Evolutionary conservation across 192 early-diverging fungal species (phyloP).

Genomic region (Podila epigama): DNA sequence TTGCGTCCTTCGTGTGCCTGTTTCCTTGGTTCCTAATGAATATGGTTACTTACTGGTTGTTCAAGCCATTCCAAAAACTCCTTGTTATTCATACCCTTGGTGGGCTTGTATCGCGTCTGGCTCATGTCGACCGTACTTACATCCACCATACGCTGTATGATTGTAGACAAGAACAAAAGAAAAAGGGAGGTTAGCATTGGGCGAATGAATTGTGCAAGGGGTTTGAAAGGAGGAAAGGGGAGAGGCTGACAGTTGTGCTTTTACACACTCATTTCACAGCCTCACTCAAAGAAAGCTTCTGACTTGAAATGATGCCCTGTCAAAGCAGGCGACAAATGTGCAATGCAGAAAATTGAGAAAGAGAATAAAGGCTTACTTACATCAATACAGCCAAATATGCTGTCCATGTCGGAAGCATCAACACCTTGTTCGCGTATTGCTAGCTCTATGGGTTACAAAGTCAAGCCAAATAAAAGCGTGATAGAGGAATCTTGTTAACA

Average conservation of each 20-base stretch:
- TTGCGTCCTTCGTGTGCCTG: too few relatives aligned
- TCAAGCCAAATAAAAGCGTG: neutral
- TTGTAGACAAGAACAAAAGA: neutral
- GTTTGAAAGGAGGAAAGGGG: neutral
- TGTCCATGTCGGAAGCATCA: conserved; percentile 40
- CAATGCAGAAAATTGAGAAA: neutral
- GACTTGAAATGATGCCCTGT: neutral
- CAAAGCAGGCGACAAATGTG: too few relatives aligned
- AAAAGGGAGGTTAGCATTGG: neutral
- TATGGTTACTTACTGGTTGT: conserved; percentile 16
- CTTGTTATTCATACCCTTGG: conserved; percentile 18
- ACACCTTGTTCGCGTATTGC: conserved; percentile 37
- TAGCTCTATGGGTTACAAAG: conserved; percentile 5
- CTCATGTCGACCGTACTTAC: conserved; percentile 30
- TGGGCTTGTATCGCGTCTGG: conserved; percentile 8
- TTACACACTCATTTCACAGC: too few relatives aligned
- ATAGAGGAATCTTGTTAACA: neutral
- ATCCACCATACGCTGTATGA: conserved; percentile 19
- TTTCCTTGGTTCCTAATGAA: neutral
- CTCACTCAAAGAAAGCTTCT: too few relatives aligned
- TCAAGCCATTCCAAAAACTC: conserved; percentile 34
- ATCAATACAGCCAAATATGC: conserved; percentile 39
- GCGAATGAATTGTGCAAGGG: neutral
- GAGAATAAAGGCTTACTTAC: neutral
- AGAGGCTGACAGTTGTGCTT: too few relatives aligned